Percentiles rank a stretch among this genome's conserved stretches.
phyloP scores from a whole-genome alignment of 495 filamentous ascomycete species.

The Cudoniella acicularis region DNA sequence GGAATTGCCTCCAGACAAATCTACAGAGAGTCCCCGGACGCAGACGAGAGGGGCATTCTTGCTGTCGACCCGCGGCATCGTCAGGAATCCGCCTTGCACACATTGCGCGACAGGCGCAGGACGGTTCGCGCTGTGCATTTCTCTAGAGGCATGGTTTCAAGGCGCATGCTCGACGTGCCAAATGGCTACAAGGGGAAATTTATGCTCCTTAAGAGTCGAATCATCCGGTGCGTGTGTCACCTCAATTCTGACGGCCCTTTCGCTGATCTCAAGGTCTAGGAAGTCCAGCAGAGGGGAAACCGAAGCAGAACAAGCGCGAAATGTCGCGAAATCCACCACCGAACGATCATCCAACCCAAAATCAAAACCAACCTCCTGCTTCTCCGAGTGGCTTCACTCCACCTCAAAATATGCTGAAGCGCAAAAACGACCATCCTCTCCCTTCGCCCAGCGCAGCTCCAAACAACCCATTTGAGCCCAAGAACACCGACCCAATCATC shows the following conservation, averaged over 20 bases:
- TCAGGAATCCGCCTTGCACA: slow-evolving; percentile 13
- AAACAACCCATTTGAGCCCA: not conserved
- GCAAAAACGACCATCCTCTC: not conserved
- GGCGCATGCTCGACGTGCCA: slow-evolving; percentile 23
- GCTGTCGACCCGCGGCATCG: slow-evolving; percentile 9
- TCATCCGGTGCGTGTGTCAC: slow-evolving; percentile 1
- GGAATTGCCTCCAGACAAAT: slow-evolving; percentile 16
- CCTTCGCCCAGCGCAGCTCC: not conserved
- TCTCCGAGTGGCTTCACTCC: not conserved
- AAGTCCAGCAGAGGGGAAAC: not conserved
- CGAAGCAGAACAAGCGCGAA: not conserved
- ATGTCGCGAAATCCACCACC: not conserved
- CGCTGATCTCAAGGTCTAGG: not conserved
- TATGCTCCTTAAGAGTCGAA: slow-evolving; percentile 16
- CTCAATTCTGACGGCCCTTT: not conserved
- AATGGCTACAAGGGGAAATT: slow-evolving; percentile 19
- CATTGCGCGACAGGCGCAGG: slow-evolving; percentile 13
- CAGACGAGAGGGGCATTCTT: slow-evolving; percentile 21
- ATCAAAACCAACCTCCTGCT: not conserved
- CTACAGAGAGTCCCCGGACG: slow-evolving; percentile 12
- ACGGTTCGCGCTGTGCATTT: slow-evolving; percentile 17
- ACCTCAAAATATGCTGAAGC: not conserved
- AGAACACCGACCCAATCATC: not conserved
- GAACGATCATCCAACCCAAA: not conserved
- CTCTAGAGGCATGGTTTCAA: slow-evolving; percentile 15